Conservation (phyloP, 768 basidiomycete species). For the Leccinellum rugosiceps region DNA sequence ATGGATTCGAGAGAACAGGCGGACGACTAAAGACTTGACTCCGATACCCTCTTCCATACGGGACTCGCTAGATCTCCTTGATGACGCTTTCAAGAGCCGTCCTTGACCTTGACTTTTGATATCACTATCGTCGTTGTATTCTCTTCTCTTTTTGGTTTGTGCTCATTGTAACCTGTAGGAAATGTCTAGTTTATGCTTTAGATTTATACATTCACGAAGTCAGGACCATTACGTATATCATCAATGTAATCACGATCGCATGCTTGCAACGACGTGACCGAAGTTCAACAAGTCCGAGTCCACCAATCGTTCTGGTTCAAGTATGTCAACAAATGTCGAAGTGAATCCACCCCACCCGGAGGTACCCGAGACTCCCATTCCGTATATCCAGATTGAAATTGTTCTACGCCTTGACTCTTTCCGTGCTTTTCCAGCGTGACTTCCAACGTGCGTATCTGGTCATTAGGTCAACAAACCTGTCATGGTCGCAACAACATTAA, state of each 20-base stretch:
- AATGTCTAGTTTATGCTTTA: constrained; percentile 22
- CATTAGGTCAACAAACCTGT: background rate
- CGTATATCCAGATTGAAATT: constrained; percentile 22
- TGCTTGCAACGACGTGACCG: constrained; percentile 5
- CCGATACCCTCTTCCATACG: constrained; percentile 11
- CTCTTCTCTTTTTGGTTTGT: constrained; percentile 7
- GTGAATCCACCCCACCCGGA: constrained; percentile 50
- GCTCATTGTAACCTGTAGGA: constrained; percentile 5
- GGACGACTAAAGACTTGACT: constrained; percentile 37
- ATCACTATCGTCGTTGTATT: constrained; percentile 4
- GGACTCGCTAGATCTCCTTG: constrained; percentile 19
- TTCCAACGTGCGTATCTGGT: constrained; percentile 55
- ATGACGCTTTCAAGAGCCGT: constrained; percentile 31
- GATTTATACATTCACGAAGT: constrained; percentile 19
- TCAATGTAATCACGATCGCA: constrained; percentile 10
- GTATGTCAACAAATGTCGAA: constrained; percentile 53
- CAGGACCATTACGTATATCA: constrained; percentile 5
- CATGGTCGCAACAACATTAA: background rate
- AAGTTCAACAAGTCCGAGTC: constrained; percentile 21
- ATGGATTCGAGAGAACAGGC: constrained; percentile 39
- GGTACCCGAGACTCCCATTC: constrained; percentile 34
- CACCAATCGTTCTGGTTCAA: constrained; percentile 62
- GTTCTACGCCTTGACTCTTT: constrained; percentile 18
- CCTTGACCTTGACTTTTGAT: constrained; percentile 19
- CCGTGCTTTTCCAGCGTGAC: constrained; percentile 51